Percentiles rank a stretch among this genome's conserved stretches.
phyloP scores from a whole-genome alignment of 371 early-diverging fungal species.

The Sporodiniella umbellata region DNA sequence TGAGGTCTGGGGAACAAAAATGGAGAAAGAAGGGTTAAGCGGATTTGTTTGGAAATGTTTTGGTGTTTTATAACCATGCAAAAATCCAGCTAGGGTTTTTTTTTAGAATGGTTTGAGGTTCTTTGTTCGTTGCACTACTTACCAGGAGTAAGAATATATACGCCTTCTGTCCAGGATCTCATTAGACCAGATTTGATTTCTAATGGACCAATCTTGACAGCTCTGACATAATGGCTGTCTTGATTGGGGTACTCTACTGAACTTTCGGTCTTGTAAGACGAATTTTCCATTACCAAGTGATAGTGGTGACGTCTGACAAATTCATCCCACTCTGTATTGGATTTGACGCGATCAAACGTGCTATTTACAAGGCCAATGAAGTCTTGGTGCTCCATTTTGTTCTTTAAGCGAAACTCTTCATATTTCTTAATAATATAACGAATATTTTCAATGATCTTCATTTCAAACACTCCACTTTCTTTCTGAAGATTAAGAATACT shows the following conservation, averaged over 20 bases:
- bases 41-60: conserved; percentile 34
- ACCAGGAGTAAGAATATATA: conserved; percentile 45
- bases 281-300: conserved; percentile 31
- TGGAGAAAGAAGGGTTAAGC: conserved; percentile 21
- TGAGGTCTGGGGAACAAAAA: conserved; percentile 33
- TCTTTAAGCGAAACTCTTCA: conserved; percentile 28
- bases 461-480: conserved; percentile 40
- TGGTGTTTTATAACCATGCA: conserved; percentile 44
- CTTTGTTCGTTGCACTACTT: too few relatives aligned
- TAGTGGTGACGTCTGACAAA: conserved; percentile 35
- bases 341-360: conserved; percentile 20
- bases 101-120: too few relatives aligned
- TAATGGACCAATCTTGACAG: conserved; percentile 39
- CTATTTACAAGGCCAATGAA: conserved; percentile 22
- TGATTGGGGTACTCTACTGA: conserved; percentile 41
- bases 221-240: conserved; percentile 27
- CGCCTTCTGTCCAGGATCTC: conserved; percentile 30
- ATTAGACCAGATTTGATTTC: conserved; percentile 26
- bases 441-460: conserved; percentile 30
- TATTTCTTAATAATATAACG: conserved; percentile 25
- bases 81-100: conserved; percentile 46
- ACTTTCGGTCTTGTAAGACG: conserved; percentile 40
- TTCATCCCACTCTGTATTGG: conserved; percentile 43
- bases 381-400: conserved; percentile 28
- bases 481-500: conserved; percentile 39